phyloP scores from a whole-genome alignment of 2,329 filamentous ascomycete species.

The Penicillium glabrum region DNA sequence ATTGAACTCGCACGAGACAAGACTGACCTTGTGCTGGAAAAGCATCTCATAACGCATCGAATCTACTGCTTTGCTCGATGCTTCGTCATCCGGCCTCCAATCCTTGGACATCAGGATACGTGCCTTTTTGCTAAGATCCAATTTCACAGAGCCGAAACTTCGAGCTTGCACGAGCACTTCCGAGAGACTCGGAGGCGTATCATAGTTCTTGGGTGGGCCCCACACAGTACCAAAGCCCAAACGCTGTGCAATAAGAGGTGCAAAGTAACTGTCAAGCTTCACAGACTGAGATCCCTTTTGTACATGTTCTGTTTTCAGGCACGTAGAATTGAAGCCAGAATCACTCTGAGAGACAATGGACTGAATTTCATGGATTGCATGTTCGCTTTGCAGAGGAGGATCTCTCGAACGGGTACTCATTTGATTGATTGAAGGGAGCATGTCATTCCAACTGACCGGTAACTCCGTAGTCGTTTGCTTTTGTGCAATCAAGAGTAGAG shows the following conservation, averaged over 20 bases:
- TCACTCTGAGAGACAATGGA: neutral
- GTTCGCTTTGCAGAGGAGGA: neutral
- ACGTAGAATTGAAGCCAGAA: neutral
- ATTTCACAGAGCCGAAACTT: neutral
- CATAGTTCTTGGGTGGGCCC: neutral
- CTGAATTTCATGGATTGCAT: too few species aligned
- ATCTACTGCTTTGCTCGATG: neutral
- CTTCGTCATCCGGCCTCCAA: too few species aligned
- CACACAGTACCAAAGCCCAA: neutral
- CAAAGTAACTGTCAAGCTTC: neutral
- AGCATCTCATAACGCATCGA: neutral
- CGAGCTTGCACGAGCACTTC: neutral
- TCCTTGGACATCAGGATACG: neutral
- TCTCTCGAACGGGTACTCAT: neutral
- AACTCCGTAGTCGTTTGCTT: neutral
- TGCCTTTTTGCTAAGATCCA: neutral
- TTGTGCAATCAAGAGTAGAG: neutral
- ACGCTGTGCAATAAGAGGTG: neutral
- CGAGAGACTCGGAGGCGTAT: neutral
- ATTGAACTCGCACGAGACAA: neutral
- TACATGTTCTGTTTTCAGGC: neutral
- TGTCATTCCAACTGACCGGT: neutral
- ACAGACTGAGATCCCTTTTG: neutral
- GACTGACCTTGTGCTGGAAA: neutral
- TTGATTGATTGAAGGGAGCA: neutral